Conservation (phyloP, 2,329 filamentous ascomycete genomes). For the Calonectria hawksworthii region DNA sequence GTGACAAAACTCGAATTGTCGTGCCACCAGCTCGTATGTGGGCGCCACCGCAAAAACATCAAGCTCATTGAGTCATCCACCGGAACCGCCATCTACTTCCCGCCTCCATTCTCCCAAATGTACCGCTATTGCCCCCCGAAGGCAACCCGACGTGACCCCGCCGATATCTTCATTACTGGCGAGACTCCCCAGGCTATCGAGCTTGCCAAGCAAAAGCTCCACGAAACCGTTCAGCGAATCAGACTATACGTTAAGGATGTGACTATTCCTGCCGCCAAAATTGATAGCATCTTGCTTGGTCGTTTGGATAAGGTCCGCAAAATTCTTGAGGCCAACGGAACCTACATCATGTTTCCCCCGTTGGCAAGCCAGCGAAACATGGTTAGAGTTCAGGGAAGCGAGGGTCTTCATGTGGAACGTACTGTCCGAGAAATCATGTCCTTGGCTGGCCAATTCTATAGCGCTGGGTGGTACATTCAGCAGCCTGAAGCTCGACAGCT, state of each 20-base stretch:
- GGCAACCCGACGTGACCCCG: conserved; percentile 84
- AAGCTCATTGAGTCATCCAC: conserved; percentile 97
- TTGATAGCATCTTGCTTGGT: conserved; percentile 92
- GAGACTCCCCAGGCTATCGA: conserved; percentile 87
- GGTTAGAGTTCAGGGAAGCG: conserved; percentile 91
- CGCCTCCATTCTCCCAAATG: conserved; percentile 90
- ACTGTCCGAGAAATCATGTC: conserved; percentile 97
- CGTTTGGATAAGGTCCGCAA: conserved; percentile 97
- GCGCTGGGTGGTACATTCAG: conserved; percentile 94
- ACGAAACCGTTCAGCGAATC: conserved; percentile 84
- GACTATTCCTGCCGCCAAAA: conserved; percentile 89
- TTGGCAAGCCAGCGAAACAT: conserved; percentile 87
- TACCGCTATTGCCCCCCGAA: conserved; percentile 91
- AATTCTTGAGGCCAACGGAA: conserved; percentile 96
- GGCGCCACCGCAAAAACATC: conserved; percentile 95
- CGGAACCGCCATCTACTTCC: conserved; percentile 98
- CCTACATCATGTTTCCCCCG: conserved; percentile 92
- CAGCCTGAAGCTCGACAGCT: conserved; percentile 76
- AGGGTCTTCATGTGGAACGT: conserved; percentile 93
- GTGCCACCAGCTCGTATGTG: conserved; percentile 92
- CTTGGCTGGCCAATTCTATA: conserved; percentile 96
- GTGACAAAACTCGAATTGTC: conserved; percentile 86
- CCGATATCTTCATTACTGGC: conserved; percentile 96
- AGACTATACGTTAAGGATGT: conserved; percentile 94
- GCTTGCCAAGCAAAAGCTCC: conserved; percentile 90